Conservation (phyloP, 306 rosid species). For the Astragalus membranaceus region DNA sequence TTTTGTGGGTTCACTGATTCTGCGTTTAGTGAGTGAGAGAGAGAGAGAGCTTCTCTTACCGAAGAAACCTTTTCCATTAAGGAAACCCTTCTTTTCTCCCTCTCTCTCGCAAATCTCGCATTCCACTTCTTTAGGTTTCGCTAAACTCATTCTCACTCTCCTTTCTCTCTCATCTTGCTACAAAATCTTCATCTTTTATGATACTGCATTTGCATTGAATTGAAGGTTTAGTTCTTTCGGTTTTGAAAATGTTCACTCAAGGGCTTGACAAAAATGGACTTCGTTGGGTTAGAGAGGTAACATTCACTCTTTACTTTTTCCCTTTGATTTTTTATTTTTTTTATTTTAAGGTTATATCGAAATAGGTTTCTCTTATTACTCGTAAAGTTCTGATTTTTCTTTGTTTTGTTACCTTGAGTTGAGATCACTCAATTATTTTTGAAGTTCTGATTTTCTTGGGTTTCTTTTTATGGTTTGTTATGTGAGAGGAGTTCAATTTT, state of each 20-base stretch:
- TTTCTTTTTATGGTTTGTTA: no score
- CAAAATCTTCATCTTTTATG: background rate
- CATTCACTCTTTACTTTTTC: background rate
- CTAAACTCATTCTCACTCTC: background rate
- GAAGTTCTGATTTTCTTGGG: no score
- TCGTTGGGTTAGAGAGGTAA: slow-evolving; percentile 89
- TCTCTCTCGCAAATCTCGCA: slow-evolving; percentile 15
- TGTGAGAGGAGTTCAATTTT: no score
- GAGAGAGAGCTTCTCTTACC: background rate
- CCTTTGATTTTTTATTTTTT: background rate
- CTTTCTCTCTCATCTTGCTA: background rate
- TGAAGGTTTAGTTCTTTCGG: slow-evolving; percentile 13
- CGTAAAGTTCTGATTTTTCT: background rate
- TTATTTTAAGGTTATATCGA: no score
- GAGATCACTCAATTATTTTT: no score
- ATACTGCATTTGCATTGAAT: slow-evolving; percentile 5
- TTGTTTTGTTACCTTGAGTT: no score
- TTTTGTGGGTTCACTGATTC: background rate
- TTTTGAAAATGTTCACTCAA: slow-evolving; percentile 68
- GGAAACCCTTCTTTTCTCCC: slow-evolving; percentile 2
- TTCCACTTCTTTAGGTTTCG: background rate
- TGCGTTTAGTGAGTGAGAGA: background rate
- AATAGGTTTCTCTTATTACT: background rate
- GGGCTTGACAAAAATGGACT: slow-evolving; percentile 82
- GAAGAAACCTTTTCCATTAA: slow-evolving; percentile 24